A percentile compares a stretch with the other conserved stretches of the same genome.
These are phyloP conservation scores for Flaveria bidentis DNA, from an alignment of 129 eudicot species.

Conservation along the genomic window DNA sequence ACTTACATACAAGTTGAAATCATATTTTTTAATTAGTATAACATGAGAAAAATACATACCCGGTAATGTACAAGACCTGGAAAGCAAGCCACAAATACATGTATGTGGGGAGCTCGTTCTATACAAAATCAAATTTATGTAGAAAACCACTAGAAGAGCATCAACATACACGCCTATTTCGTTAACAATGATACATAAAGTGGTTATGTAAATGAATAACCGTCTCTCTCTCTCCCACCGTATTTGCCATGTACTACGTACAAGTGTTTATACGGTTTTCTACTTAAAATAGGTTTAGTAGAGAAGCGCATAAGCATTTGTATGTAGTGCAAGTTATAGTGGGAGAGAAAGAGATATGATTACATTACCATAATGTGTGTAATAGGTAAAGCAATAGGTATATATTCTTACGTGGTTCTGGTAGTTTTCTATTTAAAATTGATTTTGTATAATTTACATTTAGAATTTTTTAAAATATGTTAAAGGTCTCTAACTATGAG, in stretches of 20 bases:
- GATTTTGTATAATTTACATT: not conserved
- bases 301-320: not conserved
- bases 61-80: not conserved
- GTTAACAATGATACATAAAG: too few species aligned
- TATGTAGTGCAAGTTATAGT: not conserved
- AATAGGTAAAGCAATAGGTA: too few species aligned
- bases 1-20: not conserved
- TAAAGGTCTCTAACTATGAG: not conserved
- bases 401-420: not conserved
- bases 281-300: too few species aligned
- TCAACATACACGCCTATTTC: too few species aligned
- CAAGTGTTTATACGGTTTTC: too few species aligned
- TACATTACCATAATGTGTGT: too few species aligned
- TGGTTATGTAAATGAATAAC: too few species aligned
- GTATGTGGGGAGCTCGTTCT: too few species aligned
- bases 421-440: not conserved
- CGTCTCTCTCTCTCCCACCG: too few species aligned
- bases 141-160: too few species aligned
- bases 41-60: not conserved
- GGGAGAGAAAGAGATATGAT: not conserved
- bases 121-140: too few species aligned
- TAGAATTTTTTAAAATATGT: not conserved
- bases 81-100: not conserved
- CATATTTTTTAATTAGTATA: not conserved
- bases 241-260: too few species aligned